Evolutionary conservation across 257 asterid species (phyloP), one percentile per base, ranked within the genome.

Genomic region (Osmanthus fragrans): DNA sequence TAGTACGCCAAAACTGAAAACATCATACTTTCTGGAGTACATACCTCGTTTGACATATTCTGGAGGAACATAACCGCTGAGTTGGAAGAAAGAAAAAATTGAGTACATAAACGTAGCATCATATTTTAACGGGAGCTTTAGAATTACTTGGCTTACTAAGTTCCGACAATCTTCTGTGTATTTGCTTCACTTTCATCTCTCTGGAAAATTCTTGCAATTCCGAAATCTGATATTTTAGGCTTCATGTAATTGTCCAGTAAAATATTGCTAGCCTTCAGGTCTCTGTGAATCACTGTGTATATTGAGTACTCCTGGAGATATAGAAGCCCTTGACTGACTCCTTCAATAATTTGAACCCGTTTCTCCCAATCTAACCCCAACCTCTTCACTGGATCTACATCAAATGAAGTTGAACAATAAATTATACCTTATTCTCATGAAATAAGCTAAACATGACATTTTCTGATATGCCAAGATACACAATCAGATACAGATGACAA

Each of bases 11-110:
- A 86, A 86, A 78, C 90, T 84, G 56, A 77, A 86, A 15, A 86
- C 85, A 15, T 86, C 88, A 2, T 80, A 86, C 54, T 86, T 82
- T 39, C 71, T 81, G 45, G 87, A 86, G 78, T 86, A 86, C 79
- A 74, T 12, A 9, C 90, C 90, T 60, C 78, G 27, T 39, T 80
- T 76, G 54, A 82, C 85, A 65, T 86, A 86, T 56, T 84, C 88
- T 5, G 90, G 90, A 19, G 90, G 88, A 65, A 86, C 73, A 60
- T 79, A 77, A 21, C 90, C 90, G 56, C 90, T 86, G 70, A 47
- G 72, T 29, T 39, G 74, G 49, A 74, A 70, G 16, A 71, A n/a
- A 51, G 8, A 49, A 42, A 42, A 29, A 4, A 7, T 23, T 36
- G 47, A 64, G 65, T 27, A 60, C 69, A 15, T 70, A 2, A 63